These are phyloP conservation scores for Rhododendron ovatum DNA, from an alignment of 148 eudicot genomes.

Conservation along the genomic window DNA sequence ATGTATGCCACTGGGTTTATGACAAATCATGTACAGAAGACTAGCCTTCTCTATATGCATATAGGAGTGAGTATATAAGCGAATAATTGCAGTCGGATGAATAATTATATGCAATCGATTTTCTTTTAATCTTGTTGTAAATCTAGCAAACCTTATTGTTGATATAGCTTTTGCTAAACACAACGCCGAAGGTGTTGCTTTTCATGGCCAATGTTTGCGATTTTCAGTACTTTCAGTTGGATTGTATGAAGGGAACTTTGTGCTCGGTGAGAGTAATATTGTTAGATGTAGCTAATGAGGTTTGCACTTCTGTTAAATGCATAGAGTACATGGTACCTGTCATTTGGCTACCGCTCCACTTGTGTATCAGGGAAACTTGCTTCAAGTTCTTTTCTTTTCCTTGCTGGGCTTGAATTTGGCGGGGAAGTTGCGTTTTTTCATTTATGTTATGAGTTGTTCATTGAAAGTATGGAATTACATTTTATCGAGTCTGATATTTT, in stretches of 20 bases:
- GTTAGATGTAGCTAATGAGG: background rate
- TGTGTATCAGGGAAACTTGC: too few species aligned
- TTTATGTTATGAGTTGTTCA: background rate
- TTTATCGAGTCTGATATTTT: background rate
- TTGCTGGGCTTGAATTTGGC: background rate
- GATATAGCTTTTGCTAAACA: background rate
- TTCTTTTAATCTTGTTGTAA: background rate
- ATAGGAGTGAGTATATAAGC: slow-evolving; percentile 5
- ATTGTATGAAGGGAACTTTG: background rate
- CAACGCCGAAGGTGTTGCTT: background rate
- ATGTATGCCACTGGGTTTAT: slow-evolving; percentile 4
- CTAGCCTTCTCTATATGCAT: slow-evolving; percentile 7
- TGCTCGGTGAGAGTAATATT: too few species aligned
- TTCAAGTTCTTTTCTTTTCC: background rate
- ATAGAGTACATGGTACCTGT: background rate
- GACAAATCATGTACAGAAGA: slow-evolving; percentile 16
- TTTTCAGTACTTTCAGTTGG: background rate
- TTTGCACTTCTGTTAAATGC: background rate
- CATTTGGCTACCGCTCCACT: too few species aligned
- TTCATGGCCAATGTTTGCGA: background rate
- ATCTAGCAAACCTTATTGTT: background rate
- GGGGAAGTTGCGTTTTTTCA: background rate
- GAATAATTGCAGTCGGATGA: slow-evolving; percentile 12
- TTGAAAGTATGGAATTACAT: background rate
- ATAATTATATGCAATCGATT: slow-evolving; percentile 3